Conservation (phyloP, 2,329 filamentous ascomycete species). For the Xylaria sp. region DNA sequence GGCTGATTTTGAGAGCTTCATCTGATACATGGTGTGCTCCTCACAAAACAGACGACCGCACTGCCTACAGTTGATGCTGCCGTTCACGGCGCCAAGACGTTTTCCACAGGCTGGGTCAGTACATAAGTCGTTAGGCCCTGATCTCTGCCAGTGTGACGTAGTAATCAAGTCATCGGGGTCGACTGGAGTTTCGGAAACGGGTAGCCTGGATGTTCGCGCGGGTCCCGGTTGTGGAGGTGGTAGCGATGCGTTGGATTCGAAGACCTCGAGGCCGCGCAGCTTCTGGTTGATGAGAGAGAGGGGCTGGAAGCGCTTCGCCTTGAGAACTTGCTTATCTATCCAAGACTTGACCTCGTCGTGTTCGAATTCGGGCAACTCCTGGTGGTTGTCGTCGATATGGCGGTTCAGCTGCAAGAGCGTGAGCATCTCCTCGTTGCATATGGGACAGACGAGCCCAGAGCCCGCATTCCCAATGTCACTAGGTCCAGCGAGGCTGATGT, state of each 20-base stretch:
- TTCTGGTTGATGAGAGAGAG: constrained; percentile 93
- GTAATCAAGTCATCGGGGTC: constrained; percentile 94
- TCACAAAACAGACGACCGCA: constrained; percentile 96
- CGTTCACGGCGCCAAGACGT: constrained; percentile 80
- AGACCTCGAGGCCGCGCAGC: constrained; percentile 89
- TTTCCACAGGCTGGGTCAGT: constrained; percentile 89
- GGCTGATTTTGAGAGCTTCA: constrained; percentile 92
- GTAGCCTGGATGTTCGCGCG: constrained; percentile 50
- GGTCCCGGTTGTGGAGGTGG: constrained; percentile 52
- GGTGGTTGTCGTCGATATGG: constrained; percentile 86
- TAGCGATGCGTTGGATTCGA: constrained; percentile 85
- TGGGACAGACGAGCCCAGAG: constrained; percentile 87
- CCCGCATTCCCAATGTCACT: constrained; percentile 67
- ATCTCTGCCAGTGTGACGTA: constrained; percentile 86
- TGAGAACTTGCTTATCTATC: constrained; percentile 94
- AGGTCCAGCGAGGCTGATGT: constrained; percentile 74
- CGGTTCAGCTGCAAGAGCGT: constrained; percentile 92
- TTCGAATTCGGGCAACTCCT: constrained; percentile 86
- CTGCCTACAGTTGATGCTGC: constrained; percentile 90
- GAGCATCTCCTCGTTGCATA: constrained; percentile 98
- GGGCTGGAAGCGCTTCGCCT: constrained; percentile 92
- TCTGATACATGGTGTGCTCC: constrained; percentile 99
- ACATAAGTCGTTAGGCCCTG: constrained; percentile 79
- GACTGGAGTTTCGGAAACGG: constrained; percentile 55
- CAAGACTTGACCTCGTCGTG: constrained; percentile 97